Base-by-base conservation (phyloP, 805 yeast species). In the Yueomyces sinensis region DNA sequence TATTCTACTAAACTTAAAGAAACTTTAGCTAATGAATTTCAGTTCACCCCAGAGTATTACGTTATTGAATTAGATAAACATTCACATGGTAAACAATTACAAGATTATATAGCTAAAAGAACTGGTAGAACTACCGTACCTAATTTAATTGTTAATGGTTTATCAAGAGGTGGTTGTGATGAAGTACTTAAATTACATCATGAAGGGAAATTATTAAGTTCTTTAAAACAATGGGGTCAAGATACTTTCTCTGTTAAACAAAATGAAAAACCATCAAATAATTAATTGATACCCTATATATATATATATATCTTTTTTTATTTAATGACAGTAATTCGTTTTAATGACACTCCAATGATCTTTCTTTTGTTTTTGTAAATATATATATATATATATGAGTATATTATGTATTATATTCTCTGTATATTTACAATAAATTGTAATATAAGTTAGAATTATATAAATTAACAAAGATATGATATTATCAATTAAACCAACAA, bases 121-220 rank as follows among this genome's bases (percentile, higher is more conserved):
- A 74, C 94, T 4, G 93, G 91, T 5, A 74, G 95, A 45, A 60
- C 60, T 20, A 89, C 97, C 0, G 98, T 91, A 13, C 98, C 98
- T 18, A 91, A 91, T 52, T 70, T 91, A 16, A 65, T 83, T 35
- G 70, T 89, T 35, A 79, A 76, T 37, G 79, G 81, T 7, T 54
- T 68, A 18, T 76, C 89, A 32, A 68, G 81, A 43, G 98, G 98
- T 28, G 98, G 98, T 3, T 73, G 74, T 29, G 95, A 84, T 54
- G 96, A 87, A 37, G 72, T 91, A 54, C 63, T 56, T 18, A 65
- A 60, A 24, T 59, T 83, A 37, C 86, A 82, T 48, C 62, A 65
- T 16, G 60, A 65, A 1, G 78, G 76, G 22, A 59, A 58, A 33
- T 64, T 89, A 37, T 61, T 70, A 20, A 59, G 61, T 1, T 56